Evolutionary conservation across 2,329 filamentous ascomycete genomes (phyloP).

Genomic region (Ambrosiella xylebori): DNA sequence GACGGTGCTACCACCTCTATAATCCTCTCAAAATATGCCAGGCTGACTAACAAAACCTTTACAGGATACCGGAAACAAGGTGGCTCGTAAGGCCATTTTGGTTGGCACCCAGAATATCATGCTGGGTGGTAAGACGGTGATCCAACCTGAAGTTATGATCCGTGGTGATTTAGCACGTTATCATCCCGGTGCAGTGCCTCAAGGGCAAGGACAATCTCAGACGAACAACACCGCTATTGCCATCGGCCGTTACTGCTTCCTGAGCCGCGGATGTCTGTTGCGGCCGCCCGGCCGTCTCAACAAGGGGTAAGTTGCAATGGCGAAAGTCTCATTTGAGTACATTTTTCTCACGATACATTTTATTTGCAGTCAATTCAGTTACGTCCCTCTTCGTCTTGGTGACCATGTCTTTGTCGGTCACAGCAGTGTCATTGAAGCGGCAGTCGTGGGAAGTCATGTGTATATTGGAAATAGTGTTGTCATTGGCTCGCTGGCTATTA

Average conservation of each 20-base stretch:
- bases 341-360: no score
- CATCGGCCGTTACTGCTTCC: conserved; percentile 82
- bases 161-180: conserved; percentile 67
- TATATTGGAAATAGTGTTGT: conserved; percentile 63
- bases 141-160: conserved; percentile 88
- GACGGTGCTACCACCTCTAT: conserved; percentile 42
- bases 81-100: conserved; percentile 78
- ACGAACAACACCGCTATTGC: conserved; percentile 53
- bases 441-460: conserved; percentile 69
- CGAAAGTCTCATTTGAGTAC: no score
- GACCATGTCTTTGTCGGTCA: conserved; percentile 86
- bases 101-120: conserved; percentile 97
- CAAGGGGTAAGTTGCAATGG: conserved; percentile 36
- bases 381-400: conserved; percentile 81
- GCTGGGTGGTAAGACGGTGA: conserved; percentile 86
- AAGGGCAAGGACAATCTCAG: conserved; percentile 21
- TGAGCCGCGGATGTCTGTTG: conserved; percentile 61
- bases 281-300: conserved; percentile 71
- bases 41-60: conserved; percentile 5
- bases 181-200: conserved; percentile 26
- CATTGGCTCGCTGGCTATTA: conserved; percentile 71
- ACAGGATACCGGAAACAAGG: conserved; percentile 97
- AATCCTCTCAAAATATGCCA: background rate
- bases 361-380: conserved; percentile 19
- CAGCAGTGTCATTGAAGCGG: conserved; percentile 61